A percentile compares a stretch with the other conserved stretches of the same genome.
These are phyloP conservation scores for Termitomyces sp. DNA, from an alignment of 768 basidiomycete genomes.

Conservation along the genomic window DNA sequence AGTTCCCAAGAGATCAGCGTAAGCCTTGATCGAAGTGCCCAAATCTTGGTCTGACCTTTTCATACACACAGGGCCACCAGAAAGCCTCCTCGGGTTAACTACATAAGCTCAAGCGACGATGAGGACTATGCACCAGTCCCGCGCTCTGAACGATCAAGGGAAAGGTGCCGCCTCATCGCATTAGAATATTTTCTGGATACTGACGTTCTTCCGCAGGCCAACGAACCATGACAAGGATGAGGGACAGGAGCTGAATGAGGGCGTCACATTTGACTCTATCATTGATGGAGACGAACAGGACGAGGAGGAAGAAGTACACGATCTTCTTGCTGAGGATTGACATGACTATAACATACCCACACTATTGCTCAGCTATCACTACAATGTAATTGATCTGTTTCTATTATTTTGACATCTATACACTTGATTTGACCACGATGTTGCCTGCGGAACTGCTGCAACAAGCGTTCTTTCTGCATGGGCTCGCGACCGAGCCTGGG, in stretches of 20 bases:
- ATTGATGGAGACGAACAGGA: constrained; percentile 43
- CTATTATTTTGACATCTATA: not conserved
- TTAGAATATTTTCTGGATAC: constrained; percentile 4
- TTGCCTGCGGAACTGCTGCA: constrained; percentile 55
- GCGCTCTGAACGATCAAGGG: constrained; percentile 11
- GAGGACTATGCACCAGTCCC: constrained; percentile 21
- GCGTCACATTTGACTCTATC: constrained; percentile 38
- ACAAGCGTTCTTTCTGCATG: constrained; percentile 59
- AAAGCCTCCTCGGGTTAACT: constrained; percentile 28
- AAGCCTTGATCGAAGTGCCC: constrained; percentile 18
- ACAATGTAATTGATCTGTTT: constrained; percentile 2
- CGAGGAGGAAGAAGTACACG: constrained; percentile 50
- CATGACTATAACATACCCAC: not conserved
- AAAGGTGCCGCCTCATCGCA: constrained; percentile 6
- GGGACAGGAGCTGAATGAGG: constrained; percentile 32
- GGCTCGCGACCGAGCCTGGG: constrained; percentile 58
- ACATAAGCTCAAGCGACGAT: constrained; percentile 34
- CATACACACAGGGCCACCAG: constrained; percentile 29
- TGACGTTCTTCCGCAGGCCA: constrained; percentile 1
- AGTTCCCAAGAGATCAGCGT: constrained; percentile 59
- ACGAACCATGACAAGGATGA: constrained; percentile 31
- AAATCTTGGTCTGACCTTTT: not conserved
- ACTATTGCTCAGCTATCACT: not conserved
- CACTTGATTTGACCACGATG: constrained; percentile 7
- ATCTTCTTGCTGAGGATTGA: constrained; percentile 31